A percentile compares a stretch with the other conserved stretches of the same genome.
These are phyloP conservation scores for Aspergillus bertholletiae DNA, from an alignment of 495 filamentous ascomycete genomes.

Conservation along the genomic window DNA sequence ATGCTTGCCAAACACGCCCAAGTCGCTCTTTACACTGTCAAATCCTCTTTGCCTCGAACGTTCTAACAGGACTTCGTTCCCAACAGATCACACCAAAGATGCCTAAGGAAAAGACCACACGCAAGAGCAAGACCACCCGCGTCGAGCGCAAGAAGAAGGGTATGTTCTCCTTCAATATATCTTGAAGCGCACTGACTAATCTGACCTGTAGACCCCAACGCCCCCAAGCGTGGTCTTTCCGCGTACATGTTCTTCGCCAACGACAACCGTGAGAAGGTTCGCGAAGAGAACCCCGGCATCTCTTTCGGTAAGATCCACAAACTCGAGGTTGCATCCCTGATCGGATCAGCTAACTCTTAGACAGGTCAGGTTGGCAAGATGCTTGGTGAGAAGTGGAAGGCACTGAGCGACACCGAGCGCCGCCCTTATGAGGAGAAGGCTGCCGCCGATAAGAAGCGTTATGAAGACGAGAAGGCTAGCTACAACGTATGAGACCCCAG, in stretches of 20 bases:
- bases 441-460: conserved; percentile 94
- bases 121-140: conserved; percentile 48
- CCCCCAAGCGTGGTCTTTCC: conserved; percentile 97
- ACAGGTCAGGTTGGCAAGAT: conserved; percentile 94
- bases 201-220: conserved; percentile 76
- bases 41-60: conserved; percentile 1
- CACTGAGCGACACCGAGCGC: conserved; percentile 80
- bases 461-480: conserved; percentile 92
- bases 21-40: neutral
- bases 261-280: conserved; percentile 95
- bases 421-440: conserved; percentile 95
- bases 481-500: conserved; percentile 66
- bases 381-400: conserved; percentile 98
- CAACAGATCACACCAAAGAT: conserved; percentile 45
- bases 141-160: conserved; percentile 80
- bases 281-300: conserved; percentile 97
- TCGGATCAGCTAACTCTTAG: conserved; percentile 13
- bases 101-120: conserved; percentile 69
- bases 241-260: conserved; percentile 99
- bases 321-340: neutral
- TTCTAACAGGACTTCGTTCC: conserved; percentile 11
- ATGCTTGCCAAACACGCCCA: neutral
- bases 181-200: conserved; percentile 4
- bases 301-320: conserved; percentile 69
- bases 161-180: conserved; percentile 30